Percentiles rank a stretch among this genome's conserved stretches.
Conservation (phyloP, 106 monocot genomes). For the Dendrobium officinale region DNA sequence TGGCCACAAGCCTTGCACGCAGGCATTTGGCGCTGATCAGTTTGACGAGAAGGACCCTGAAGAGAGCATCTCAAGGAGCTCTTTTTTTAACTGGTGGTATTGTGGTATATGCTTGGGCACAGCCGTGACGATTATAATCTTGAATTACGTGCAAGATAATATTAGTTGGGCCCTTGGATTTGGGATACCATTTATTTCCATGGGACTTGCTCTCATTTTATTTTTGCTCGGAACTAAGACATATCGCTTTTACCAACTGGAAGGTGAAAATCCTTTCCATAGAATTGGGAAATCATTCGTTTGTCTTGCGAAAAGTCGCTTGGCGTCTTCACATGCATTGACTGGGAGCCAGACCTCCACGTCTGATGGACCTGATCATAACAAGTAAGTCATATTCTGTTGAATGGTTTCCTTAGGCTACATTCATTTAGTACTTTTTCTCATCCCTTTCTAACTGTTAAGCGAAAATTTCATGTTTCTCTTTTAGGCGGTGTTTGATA, state of each 20-base stretch:
- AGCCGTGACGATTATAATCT: slow-evolving; percentile 11
- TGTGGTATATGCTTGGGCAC: slow-evolving; percentile 30
- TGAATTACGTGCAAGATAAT: slow-evolving; percentile 70
- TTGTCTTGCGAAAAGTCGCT: not conserved
- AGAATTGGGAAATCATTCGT: slow-evolving; percentile 27
- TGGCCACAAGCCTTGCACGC: slow-evolving; percentile 66
- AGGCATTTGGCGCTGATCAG: slow-evolving; percentile 89
- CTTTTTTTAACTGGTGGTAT: slow-evolving; percentile 93
- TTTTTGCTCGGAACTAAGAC: slow-evolving; percentile 61
- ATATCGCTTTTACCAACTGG: slow-evolving; percentile 36
- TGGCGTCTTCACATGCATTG: not conserved
- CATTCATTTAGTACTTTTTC: not conserved
- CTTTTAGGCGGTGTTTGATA: too few relatives aligned
- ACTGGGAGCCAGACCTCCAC: not conserved
- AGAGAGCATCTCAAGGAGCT: slow-evolving; percentile 40
- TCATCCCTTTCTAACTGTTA: too few relatives aligned
- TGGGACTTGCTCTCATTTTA: slow-evolving; percentile 39
- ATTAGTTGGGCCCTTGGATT: slow-evolving; percentile 73
- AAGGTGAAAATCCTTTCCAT: slow-evolving; percentile 27
- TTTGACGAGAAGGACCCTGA: slow-evolving; percentile 55
- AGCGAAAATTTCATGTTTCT: too few relatives aligned
- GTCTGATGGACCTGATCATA: not conserved
- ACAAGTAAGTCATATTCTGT: slow-evolving; percentile 2
- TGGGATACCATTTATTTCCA: slow-evolving; percentile 51
- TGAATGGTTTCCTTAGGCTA: not conserved